A percentile compares a stretch with the other conserved stretches of the same genome.
These are phyloP conservation scores for Sporothrix variecibatus DNA, from an alignment of 2,329 filamentous ascomycete species.

Conservation along the genomic window DNA sequence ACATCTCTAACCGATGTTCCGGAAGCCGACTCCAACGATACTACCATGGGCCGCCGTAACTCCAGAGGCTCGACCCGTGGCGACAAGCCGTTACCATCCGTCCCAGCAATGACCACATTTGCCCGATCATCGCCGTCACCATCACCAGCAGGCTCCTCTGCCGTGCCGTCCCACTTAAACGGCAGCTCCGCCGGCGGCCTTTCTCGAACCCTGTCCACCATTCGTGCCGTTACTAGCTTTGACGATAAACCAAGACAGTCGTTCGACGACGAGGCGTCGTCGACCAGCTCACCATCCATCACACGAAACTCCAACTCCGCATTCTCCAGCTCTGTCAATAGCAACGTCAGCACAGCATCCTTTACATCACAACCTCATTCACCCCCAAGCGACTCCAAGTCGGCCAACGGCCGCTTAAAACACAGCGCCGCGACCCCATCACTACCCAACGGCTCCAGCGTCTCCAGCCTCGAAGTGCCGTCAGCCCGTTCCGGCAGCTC, in stretches of 20 bases:
- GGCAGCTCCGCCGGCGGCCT: conserved; percentile 30
- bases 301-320: conserved; percentile 46
- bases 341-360: conserved; percentile 53
- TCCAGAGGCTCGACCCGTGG: conserved; percentile 27
- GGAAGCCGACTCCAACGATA: conserved; percentile 42
- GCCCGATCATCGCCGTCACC: conserved; percentile 18
- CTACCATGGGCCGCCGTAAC: conserved; percentile 42
- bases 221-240: conserved; percentile 59
- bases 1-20: conserved; percentile 44
- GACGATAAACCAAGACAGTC: conserved; percentile 46
- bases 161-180: too few species aligned
- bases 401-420: conserved; percentile 44
- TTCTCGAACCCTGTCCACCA: conserved; percentile 49
- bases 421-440: conserved; percentile 32
- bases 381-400: conserved; percentile 35
- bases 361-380: conserved; percentile 40
- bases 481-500: conserved; percentile 1
- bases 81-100: conserved; percentile 34
- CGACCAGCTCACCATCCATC: conserved; percentile 41
- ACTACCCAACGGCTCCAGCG: neutral
- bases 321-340: conserved; percentile 59
- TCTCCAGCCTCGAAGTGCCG: conserved; percentile 18
- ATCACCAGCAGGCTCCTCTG: conserved; percentile 13
- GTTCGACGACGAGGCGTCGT: conserved; percentile 47
- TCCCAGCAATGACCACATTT: conserved; percentile 24